Evolutionary conservation across 768 basidiomycete species (phyloP).

Genomic region (Naganishia onofrii): DNA sequence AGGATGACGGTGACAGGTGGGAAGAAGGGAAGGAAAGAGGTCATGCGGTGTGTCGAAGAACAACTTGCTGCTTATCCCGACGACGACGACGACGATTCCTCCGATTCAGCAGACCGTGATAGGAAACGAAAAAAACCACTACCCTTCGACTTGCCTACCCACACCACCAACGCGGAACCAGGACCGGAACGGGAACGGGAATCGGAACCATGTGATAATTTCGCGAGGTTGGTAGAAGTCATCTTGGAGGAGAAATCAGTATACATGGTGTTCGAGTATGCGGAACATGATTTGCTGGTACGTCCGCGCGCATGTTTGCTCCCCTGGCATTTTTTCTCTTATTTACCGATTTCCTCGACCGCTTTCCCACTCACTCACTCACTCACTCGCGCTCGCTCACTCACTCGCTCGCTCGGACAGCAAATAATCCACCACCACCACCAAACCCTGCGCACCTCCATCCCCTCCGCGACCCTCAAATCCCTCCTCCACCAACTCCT

Average conservation of each 20-base stretch:
- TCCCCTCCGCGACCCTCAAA: conserved; percentile 77
- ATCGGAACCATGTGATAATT: conserved; percentile 75
- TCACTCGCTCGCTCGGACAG: conserved; percentile 54
- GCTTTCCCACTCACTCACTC: too few relatives aligned
- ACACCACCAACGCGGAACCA: not conserved
- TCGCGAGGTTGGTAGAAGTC: conserved; percentile 87
- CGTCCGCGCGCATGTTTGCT: conserved; percentile 42
- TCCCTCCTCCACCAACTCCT: conserved; percentile 90
- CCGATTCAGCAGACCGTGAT: not conserved
- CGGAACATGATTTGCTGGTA: conserved; percentile 96
- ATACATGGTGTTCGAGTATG: conserved; percentile 99
- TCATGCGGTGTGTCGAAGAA: too few relatives aligned
- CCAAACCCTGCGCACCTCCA: conserved; percentile 74
- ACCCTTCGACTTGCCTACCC: too few relatives aligned
- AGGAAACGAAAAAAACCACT: too few relatives aligned
- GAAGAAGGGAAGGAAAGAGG: too few relatives aligned
- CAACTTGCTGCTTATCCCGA: not conserved
- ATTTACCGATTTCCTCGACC: too few relatives aligned
- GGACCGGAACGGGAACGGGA: not conserved
- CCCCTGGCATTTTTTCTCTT: too few relatives aligned
- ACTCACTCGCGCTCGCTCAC: not conserved
- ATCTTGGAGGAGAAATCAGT: conserved; percentile 98
- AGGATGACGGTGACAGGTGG: too few relatives aligned
- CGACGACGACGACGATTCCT: not conserved
- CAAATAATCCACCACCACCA: conserved; percentile 99